Base-by-base conservation (phyloP, 2,329 filamentous ascomycete genomes). In the Paraphaeosphaeria minitans region DNA sequence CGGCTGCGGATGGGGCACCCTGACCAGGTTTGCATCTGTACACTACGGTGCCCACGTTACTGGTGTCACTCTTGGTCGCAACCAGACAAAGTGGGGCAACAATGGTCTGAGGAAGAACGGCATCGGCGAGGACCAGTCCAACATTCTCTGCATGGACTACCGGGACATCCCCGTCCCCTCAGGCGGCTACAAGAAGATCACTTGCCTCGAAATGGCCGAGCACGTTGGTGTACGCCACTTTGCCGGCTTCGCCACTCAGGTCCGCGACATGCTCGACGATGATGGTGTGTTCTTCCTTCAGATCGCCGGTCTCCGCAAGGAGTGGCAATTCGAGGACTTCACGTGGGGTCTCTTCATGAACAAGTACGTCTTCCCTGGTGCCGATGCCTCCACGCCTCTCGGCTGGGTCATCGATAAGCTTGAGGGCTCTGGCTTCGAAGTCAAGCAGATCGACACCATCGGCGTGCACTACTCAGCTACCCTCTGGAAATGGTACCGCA, bases 301-400 rank as follows among this genome's bases (percentile, higher is more conserved):
- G 80, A 93, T 96, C 70, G 93, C 94, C 70, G 95, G 95, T 81
- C 86, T 99, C 62, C 90, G 95, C 70, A 96, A 96, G 83, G 83
- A 85, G 64, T 98, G 95, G 95, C 95, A 98, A 80, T 98, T 97
- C 75, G 93, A 98, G 84, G 94, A 98, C 81, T 86, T 97, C 53
- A 91, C 94, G 78, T 98, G 95, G 95, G 95, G 95, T 77, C 85
- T 98, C 48, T 98, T 97, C 86, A 96, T 98, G 93, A 98, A 98
- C 89, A 97, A 97, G 83, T 97, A 98, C 80, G 85, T 98, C 78
- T 98, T 98, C 86, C 95, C 93, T 35, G 95, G 95, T 76, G 95
- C 95, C 53, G 95, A 98, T 76, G 95, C 95, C 53, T 96, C 92
- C 45, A 96, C 93, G 58, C 95, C 95, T 53, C 87, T 99, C 50